phyloP scores from a whole-genome alignment of 805 yeast genomes.

The Starmerella apicola region DNA sequence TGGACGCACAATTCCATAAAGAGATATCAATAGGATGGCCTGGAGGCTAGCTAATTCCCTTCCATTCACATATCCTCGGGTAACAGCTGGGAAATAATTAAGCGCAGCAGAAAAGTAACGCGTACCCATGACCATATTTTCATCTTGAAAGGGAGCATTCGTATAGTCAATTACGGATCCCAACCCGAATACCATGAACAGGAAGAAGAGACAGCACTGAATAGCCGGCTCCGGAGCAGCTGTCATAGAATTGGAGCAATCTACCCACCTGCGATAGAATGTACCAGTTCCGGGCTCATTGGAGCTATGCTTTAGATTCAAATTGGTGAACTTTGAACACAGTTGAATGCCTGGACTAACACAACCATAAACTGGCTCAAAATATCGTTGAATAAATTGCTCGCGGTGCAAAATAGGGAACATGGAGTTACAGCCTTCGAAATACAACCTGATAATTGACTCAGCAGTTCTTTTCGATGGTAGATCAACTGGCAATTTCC shows the following conservation, averaged over 20 bases:
- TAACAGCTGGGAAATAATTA: conserved; percentile 33
- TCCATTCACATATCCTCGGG: conserved; percentile 26
- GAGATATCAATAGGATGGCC: conserved; percentile 53
- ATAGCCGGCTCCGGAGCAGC: conserved; percentile 16
- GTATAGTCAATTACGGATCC: conserved; percentile 54
- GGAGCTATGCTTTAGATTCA: conserved; percentile 8
- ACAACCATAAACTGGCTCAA: conserved; percentile 70
- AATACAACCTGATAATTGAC: conserved; percentile 48
- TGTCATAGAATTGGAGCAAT: conserved; percentile 10
- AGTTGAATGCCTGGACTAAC: conserved; percentile 41
- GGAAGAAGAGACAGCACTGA: conserved; percentile 40
- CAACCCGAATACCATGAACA: conserved; percentile 68
- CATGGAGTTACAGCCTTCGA: conserved; percentile 72
- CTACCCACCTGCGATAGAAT: conserved; percentile 17
- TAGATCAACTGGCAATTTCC: conserved; percentile 25
- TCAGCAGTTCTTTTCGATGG: conserved; percentile 66
- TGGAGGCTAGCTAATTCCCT: conserved; percentile 63
- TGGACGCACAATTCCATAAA: conserved; percentile 78
- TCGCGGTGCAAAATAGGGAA: conserved; percentile 76
- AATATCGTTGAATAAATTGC: conserved; percentile 50
- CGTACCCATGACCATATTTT: conserved; percentile 43
- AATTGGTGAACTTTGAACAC: conserved; percentile 25
- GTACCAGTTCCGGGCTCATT: conserved; percentile 17
- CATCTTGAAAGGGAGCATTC: conserved; percentile 1
- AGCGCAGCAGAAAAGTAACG: conserved; percentile 50